phyloP scores from a whole-genome alignment of 331 rosid genomes.

The Stylosanthes scabra region DNA sequence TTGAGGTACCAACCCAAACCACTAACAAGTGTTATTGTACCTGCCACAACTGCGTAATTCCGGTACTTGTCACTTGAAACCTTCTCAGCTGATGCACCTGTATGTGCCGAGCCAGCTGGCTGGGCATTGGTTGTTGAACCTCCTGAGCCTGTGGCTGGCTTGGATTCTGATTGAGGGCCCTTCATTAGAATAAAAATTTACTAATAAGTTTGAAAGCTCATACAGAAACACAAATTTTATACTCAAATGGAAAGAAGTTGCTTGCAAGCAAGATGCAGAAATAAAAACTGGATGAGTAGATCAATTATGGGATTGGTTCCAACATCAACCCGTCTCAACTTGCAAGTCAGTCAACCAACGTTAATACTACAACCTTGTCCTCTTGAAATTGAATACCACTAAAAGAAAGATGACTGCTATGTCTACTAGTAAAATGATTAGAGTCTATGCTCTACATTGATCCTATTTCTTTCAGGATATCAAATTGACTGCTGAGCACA shows the following conservation, averaged over 20 bases:
- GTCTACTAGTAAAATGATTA: constrained; percentile 11
- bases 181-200: constrained; percentile 39
- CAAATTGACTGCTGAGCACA: constrained; percentile 3
- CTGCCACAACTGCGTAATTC: constrained; percentile 89
- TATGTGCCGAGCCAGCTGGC: constrained; percentile 52
- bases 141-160: constrained; percentile 50
- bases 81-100: constrained; percentile 63
- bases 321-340: neutral
- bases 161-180: constrained; percentile 88
- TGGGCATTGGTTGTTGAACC: constrained; percentile 67
- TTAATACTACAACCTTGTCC: neutral
- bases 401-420: constrained; percentile 24
- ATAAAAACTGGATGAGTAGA: neutral
- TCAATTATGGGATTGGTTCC: constrained; percentile 5
- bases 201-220: constrained; percentile 23
- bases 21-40: constrained; percentile 63
- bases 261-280: constrained; percentile 3
- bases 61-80: constrained; percentile 86
- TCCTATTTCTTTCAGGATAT: constrained; percentile 1
- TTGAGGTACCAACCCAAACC: constrained; percentile 93
- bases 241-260: neutral
- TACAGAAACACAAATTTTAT: neutral
- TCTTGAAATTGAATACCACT: constrained; percentile 4
- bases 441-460: constrained; percentile 4
- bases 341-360: constrained; percentile 18